A percentile compares a stretch with the other conserved stretches of the same genome.
Evolutionary conservation across 495 filamentous ascomycete species (phyloP).

Genomic region (Opeltia flavorubescens): DNA sequence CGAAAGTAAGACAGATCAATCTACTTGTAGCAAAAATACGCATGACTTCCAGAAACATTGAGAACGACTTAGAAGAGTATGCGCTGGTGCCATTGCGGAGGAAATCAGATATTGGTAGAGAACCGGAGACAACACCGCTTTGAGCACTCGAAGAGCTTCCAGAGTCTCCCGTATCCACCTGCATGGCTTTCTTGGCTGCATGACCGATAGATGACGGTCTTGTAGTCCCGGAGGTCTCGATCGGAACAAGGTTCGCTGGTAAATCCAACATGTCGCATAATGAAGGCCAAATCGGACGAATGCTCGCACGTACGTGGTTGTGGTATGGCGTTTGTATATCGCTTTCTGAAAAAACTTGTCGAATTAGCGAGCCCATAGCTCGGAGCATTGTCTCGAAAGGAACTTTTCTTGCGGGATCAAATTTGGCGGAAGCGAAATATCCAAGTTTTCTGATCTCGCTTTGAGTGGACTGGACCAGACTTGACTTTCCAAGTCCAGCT

Average conservation of each 20-base stretch:
- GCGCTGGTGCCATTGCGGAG: slow-evolving; percentile 52
- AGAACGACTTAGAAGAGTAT: slow-evolving; percentile 66
- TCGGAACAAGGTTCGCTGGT: slow-evolving; percentile 51
- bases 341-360: slow-evolving; percentile 82
- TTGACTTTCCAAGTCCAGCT: slow-evolving; percentile 72
- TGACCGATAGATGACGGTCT: background rate
- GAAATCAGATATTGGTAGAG: slow-evolving; percentile 43
- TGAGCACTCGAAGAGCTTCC: slow-evolving; percentile 2
- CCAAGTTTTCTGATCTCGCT: slow-evolving; percentile 56
- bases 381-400: slow-evolving; percentile 77
- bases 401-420: slow-evolving; percentile 64
- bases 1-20: slow-evolving; percentile 70
- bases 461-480: slow-evolving; percentile 64
- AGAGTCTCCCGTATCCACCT: background rate
- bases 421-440: slow-evolving; percentile 74
- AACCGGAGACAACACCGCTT: background rate
- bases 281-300: slow-evolving; percentile 64
- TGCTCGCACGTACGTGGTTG: slow-evolving; percentile 52
- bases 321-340: slow-evolving; percentile 78
- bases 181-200: background rate
- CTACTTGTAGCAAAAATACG: slow-evolving; percentile 61
- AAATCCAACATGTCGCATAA: slow-evolving; percentile 65
- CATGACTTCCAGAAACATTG: slow-evolving; percentile 73
- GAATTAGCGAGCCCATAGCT: slow-evolving; percentile 66
- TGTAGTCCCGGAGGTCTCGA: slow-evolving; percentile 1